These are phyloP conservation scores for Zoysia matrella DNA, from an alignment of 202 grass and related monocot species.

Conservation along the genomic window DNA sequence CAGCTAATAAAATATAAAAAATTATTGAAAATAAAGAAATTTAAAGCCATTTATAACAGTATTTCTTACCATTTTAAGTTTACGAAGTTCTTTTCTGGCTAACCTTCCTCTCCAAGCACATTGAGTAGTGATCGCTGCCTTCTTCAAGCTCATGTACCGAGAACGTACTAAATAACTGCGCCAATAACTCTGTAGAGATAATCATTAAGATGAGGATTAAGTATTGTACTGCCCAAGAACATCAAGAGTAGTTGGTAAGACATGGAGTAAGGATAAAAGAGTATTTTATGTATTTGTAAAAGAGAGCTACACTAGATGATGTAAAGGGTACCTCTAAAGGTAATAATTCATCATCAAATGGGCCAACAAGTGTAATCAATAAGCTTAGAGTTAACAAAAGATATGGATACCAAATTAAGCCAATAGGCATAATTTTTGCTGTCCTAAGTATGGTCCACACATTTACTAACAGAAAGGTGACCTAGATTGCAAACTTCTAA, in stretches of 20 bases:
- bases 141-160: constrained; percentile 71
- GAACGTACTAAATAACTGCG: constrained; percentile 67
- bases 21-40: constrained; percentile 21
- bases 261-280: constrained; percentile 1
- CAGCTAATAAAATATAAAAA: constrained; percentile 1
- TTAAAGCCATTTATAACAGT: background rate
- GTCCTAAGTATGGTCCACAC: constrained; percentile 17
- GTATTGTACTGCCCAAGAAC: constrained; percentile 26
- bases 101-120: constrained; percentile 90
- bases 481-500: background rate
- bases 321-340: background rate
- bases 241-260: constrained; percentile 27
- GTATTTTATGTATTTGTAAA: too few relatives aligned
- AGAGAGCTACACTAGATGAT: background rate
- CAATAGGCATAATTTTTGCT: constrained; percentile 12
- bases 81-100: constrained; percentile 85
- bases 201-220: constrained; percentile 24
- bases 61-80: constrained; percentile 90
- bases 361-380: background rate
- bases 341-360: background rate
- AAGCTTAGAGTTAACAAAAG: background rate
- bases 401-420: background rate
- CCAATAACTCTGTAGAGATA: constrained; percentile 64
- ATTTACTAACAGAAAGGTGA: constrained; percentile 15
- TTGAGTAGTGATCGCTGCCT: constrained; percentile 74